Evolutionary conservation across 2,329 filamentous ascomycete species (phyloP).

Genomic region (Colletotrichum limetticola): DNA sequence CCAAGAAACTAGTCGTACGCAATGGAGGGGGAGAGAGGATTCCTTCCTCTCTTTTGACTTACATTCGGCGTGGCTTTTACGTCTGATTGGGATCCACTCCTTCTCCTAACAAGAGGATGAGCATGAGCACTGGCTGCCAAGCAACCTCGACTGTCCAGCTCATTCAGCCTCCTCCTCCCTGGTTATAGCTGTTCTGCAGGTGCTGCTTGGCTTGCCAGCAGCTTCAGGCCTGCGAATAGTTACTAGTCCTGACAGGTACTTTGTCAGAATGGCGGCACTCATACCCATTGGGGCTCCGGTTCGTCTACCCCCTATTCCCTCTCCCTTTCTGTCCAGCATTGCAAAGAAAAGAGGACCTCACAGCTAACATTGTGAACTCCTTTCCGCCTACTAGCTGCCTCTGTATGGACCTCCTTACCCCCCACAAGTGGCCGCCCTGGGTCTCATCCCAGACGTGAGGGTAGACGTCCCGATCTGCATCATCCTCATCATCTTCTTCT

Average conservation of each 20-base stretch:
- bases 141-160: background rate
- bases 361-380: background rate
- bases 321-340: background rate
- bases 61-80: background rate
- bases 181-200: background rate
- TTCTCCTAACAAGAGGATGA: background rate
- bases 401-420: slow-evolving; percentile 48
- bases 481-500: slow-evolving; percentile 70
- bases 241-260: background rate
- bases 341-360: background rate
- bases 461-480: slow-evolving; percentile 74
- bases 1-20: background rate
- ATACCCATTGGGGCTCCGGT: slow-evolving; percentile 1
- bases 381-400: background rate
- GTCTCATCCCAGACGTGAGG: slow-evolving; percentile 64
- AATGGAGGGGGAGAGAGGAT: background rate
- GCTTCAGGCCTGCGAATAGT: background rate
- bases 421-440: slow-evolving; percentile 59
- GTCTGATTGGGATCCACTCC: background rate
- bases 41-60: background rate
- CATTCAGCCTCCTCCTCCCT: background rate
- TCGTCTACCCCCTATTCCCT: background rate
- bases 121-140: slow-evolving; percentile 15
- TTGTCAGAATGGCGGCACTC: background rate
- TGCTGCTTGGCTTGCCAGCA: background rate